Conservation (phyloP, 768 basidiomycete genomes). For the Termitomyces sp. region DNA sequence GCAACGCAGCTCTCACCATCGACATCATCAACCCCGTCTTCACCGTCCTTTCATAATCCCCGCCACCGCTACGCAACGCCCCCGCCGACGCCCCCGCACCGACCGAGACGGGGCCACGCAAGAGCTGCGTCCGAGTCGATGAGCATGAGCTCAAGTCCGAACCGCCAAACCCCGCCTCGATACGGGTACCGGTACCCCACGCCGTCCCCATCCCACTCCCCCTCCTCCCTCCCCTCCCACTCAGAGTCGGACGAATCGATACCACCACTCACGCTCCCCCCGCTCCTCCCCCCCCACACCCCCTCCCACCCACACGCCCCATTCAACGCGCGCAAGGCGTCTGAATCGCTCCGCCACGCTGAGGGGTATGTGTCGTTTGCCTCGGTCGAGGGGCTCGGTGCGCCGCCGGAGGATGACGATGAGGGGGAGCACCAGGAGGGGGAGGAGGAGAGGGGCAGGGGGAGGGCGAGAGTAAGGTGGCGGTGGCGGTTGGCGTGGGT, state of each 20-base stretch:
- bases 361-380: conserved; percentile 70
- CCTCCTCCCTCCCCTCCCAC: not conserved
- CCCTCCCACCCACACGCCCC: not conserved
- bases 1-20: no score
- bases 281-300: not conserved
- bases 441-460: not conserved
- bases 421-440: conserved; percentile 4
- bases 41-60: no score
- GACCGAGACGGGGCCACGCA: no score
- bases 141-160: no score
- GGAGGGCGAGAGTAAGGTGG: not conserved
- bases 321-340: conserved; percentile 64
- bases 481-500: no score
- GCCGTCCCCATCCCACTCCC: not conserved
- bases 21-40: no score
- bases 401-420: conserved; percentile 37
- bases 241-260: conserved; percentile 7
- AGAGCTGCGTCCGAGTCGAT: no score
- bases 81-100: no score
- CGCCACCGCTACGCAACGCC: no score
- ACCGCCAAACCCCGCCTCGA: conserved; percentile 15
- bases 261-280: not conserved
- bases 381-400: conserved; percentile 63
- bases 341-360: conserved; percentile 50
- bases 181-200: not conserved